Evolutionary conservation across 352 stramenopile genomes (phyloP), one percentile per base, ranked within the genome.

Genomic region (Pilasporangium apinafurcum): DNA sequence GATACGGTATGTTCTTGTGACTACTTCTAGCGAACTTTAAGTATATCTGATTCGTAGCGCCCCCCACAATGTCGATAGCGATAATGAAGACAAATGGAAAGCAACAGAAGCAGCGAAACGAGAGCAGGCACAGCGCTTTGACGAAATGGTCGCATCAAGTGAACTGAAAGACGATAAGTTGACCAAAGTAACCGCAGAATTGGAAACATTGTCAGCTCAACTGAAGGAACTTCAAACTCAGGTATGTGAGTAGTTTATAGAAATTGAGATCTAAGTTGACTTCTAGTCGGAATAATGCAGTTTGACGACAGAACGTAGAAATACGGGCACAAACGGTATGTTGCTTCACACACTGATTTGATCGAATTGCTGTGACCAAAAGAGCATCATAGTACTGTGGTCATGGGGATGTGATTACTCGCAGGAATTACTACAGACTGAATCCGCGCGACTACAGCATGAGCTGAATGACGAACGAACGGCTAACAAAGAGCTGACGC

Each of bases 41-140:
- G 4, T 17, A 8, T 47, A 9, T n/a, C n/a, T n/a, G n/a, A n/a
- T n/a, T n/a, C n/a, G n/a, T n/a, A n/a, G n/a, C n/a, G n/a, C n/a
- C n/a, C n/a, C n/a, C n/a, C n/a, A n/a, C n/a, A n/a, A n/a, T n/a
- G n/a, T n/a, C n/a, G n/a, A n/a, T n/a, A 78, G 69, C 33, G 68
- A 75, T 13, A 60, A 66, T 9, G 56, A 83, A 37, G 50, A 59
- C 8, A 71, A 80, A 26, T 62, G 62, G 44, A 50, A 59, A 34
- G 36, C 37, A 3, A 44, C 61, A 0, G 35, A 75, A 18, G 51
- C 58, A 36, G 63, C 56, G 0, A 53, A 72, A 18, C 35, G 47
- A 13, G 56, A 81, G 37, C 68, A 85, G 37, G 32, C 39, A 17
- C 56, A 72, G 32, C 41, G 76, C 0, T 61, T 83, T 7, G 53